Conservation (phyloP, 1,284 basidiomycete genomes). For the Garcileccinum viscosum region DNA sequence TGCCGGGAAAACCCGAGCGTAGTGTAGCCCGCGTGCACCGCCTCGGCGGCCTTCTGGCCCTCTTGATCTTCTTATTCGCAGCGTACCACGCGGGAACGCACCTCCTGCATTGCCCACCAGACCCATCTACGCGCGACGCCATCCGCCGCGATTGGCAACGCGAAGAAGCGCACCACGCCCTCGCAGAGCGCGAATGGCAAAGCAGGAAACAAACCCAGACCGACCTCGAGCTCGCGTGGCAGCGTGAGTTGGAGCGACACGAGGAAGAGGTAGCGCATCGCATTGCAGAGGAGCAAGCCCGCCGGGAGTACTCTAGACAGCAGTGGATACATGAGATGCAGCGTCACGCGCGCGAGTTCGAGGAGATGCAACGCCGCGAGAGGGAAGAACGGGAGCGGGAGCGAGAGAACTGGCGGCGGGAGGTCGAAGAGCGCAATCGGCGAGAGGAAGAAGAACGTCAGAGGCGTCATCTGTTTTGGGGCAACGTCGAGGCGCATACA, state of each 20-base stretch:
- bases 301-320: not conserved
- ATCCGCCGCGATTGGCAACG: slow-evolving; percentile 5
- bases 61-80: not conserved
- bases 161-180: not conserved
- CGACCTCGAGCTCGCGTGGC: slow-evolving; percentile 6
- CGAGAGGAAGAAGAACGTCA: slow-evolving; percentile 27
- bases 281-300: not conserved
- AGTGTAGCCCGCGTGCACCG: too few relatives aligned
- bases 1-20: not conserved
- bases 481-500: slow-evolving; percentile 15
- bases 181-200: slow-evolving; percentile 4
- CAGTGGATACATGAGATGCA: not conserved
- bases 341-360: not conserved
- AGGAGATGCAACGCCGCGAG: not conserved
- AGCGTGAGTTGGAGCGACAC: not conserved
- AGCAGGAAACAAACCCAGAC: not conserved
- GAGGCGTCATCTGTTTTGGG: slow-evolving; percentile 34
- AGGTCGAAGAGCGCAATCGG: slow-evolving; percentile 18
- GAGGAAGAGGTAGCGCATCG: not conserved
- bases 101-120: not conserved
- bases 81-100: not conserved
- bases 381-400: not conserved
- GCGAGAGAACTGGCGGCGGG: slow-evolving; percentile 16
- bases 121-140: slow-evolving; percentile 1
- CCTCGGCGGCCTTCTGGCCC: not conserved